Base-by-base conservation (phyloP, 805 yeast species). In the Candida silvicultrix region DNA sequence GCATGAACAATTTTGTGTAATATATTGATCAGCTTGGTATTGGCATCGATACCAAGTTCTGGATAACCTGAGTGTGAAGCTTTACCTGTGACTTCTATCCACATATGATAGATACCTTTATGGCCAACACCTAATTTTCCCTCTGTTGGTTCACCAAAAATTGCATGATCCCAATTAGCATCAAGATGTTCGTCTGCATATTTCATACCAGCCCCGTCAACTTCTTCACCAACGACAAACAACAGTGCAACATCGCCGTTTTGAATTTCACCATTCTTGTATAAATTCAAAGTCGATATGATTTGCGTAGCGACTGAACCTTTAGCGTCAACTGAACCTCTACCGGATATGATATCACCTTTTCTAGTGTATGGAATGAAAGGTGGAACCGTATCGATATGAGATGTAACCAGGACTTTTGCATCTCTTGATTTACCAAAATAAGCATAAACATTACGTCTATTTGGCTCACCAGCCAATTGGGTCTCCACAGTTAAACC, bases 121-220 rank as follows among this genome's bases (percentile, higher is more conserved):
- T 83, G 90, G 12, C 89, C 89, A 5, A 75, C 75, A 14, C 85
- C 87, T 19, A 83, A 66, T 54, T 78, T 80, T 57, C 75, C 67
- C 52, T 82, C 88, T 0, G 90, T 83, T 11, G 90, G 90, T 59
- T 83, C 90, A 12, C 89, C 89, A 63, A 83, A 83, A 28, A 84
- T 71, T 15, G 75, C 89, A 10, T 76, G 53, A 11, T 77, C 76
- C 86, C 86, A 83, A 9, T 62, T 57, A 10, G 69, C 70, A 19
- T 70, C 67, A 14, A 57, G 35, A 28, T 52, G 10, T 1, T 43
- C 40, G 51, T 69, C 61, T 4, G 77, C 83, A 15, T 56, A 46
- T 25, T 42, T 54, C 86, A 83, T 83, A 14, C 90, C 90, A 21
- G 63, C 61, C 20, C 89, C 89, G 36, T 74, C 74, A n/a, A 69